Percentiles rank a stretch among this genome's conserved stretches.
These are phyloP conservation scores for Alloteropsis semialata DNA, from an alignment of 176 grass and related monocot genomes.

Conservation along the genomic window DNA sequence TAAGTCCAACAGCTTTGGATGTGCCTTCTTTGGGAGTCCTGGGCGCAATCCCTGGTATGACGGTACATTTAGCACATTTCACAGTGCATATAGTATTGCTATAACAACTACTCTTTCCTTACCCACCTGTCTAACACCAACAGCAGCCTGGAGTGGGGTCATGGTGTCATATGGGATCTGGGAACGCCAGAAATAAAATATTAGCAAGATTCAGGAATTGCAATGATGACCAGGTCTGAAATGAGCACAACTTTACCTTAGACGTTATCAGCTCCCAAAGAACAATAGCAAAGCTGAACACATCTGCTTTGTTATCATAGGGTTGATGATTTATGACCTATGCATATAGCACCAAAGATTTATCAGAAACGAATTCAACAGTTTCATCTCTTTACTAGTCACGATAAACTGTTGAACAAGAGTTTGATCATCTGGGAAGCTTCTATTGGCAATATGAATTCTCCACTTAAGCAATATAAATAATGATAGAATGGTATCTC, in stretches of 20 bases:
- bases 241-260: slow-evolving; percentile 44
- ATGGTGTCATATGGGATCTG: slow-evolving; percentile 94
- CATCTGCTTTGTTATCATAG: slow-evolving; percentile 94
- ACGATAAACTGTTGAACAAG: not conserved
- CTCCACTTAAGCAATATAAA: not conserved
- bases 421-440: not conserved
- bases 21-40: slow-evolving; percentile 50
- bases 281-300: slow-evolving; percentile 97
- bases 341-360: not conserved
- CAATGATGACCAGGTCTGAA: too few relatives aligned
- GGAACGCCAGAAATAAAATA: slow-evolving; percentile 16
- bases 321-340: slow-evolving; percentile 99
- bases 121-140: slow-evolving; percentile 86
- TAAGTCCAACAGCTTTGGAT: slow-evolving; percentile 71
- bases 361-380: slow-evolving; percentile 14
- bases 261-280: slow-evolving; percentile 96
- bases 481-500: not conserved
- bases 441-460: not conserved
- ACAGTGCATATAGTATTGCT: not conserved
- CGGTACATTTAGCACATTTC: slow-evolving; percentile 6
- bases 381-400: not conserved
- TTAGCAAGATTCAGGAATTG: slow-evolving; percentile 9
- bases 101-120: not conserved
- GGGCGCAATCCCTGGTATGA: slow-evolving; percentile 79
- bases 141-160: slow-evolving; percentile 96